phyloP scores from a whole-genome alignment of 768 basidiomycete genomes.

The Rhizopogon vesiculosus region DNA sequence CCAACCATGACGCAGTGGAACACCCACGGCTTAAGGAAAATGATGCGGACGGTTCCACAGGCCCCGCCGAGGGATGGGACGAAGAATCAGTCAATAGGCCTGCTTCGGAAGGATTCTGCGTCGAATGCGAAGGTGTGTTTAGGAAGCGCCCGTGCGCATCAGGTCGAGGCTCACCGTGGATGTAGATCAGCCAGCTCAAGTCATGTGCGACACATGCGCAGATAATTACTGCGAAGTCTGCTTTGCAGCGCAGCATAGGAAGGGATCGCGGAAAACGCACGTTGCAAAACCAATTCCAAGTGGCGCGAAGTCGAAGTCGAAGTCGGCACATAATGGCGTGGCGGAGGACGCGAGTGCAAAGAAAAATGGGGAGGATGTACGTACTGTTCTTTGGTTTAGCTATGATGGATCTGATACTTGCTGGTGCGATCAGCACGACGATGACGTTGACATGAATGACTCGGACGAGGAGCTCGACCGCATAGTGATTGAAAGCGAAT shows the following conservation, averaged over 20 bases:
- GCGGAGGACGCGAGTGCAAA: not conserved
- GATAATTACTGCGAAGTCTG: conserved; percentile 84
- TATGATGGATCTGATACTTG: conserved; percentile 5
- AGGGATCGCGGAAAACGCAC: conserved; percentile 72
- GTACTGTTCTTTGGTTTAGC: not conserved
- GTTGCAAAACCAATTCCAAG: conserved; percentile 40
- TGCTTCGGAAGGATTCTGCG: conserved; percentile 61
- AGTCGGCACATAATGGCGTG: conserved; percentile 12
- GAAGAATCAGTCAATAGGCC: conserved; percentile 49
- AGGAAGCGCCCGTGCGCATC: not conserved
- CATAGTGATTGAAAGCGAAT: conserved; percentile 21
- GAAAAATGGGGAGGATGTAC: conserved; percentile 17
- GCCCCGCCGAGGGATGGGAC: conserved; percentile 56
- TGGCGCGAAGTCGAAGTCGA: conserved; percentile 7
- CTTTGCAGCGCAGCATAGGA: conserved; percentile 80
- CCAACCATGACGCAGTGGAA: conserved; percentile 59
- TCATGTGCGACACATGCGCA: conserved; percentile 65
- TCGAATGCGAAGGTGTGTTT: conserved; percentile 82
- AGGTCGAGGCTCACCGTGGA: not conserved
- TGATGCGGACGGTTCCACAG: conserved; percentile 29
- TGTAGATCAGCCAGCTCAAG: conserved; percentile 77
- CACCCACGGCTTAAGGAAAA: conserved; percentile 36
- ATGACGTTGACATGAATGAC: conserved; percentile 32
- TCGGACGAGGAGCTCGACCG: conserved; percentile 36
- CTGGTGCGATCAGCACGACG: conserved; percentile 15